phyloP scores from a whole-genome alignment of 805 yeast genomes.

The Metschnikowia lochheadii region DNA sequence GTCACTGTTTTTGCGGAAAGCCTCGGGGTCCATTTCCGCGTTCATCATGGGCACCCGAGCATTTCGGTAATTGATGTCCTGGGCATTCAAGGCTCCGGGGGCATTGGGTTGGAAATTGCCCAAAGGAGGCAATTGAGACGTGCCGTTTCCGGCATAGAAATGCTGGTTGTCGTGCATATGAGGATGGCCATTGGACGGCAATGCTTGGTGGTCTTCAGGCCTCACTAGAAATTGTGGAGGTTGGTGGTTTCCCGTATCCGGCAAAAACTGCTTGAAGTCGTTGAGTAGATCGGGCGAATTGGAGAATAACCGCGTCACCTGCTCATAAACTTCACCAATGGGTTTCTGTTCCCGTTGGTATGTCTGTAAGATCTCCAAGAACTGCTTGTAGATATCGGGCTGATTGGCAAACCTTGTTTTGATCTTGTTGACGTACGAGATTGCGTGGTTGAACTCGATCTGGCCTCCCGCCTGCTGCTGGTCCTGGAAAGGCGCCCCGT shows the following conservation, averaged over 20 bases:
- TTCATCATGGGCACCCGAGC: neutral
- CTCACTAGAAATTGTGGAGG: slow-evolving; percentile 21
- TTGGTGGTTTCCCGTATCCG: slow-evolving; percentile 60
- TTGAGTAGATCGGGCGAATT: slow-evolving; percentile 93
- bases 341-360: slow-evolving; percentile 96
- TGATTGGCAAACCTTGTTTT: slow-evolving; percentile 89
- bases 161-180: slow-evolving; percentile 14
- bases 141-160: slow-evolving; percentile 14
- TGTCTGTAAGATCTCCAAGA: slow-evolving; percentile 90
- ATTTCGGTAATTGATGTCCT: slow-evolving; percentile 24
- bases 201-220: slow-evolving; percentile 18
- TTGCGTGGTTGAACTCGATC: slow-evolving; percentile 95
- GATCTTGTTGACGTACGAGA: slow-evolving; percentile 91
- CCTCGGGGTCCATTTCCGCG: slow-evolving; percentile 9
- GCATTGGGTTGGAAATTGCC: slow-evolving; percentile 79
- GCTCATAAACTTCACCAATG: slow-evolving; percentile 90
- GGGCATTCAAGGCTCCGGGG: slow-evolving; percentile 26
- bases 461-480: slow-evolving; percentile 48
- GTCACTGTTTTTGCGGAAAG: slow-evolving; percentile 19
- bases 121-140: slow-evolving; percentile 74
- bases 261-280: slow-evolving; percentile 92
- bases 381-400: slow-evolving; percentile 93
- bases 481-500: slow-evolving; percentile 10
- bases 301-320: slow-evolving; percentile 82
- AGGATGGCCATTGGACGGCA: slow-evolving; percentile 16